Base-by-base conservation (phyloP, 2,329 filamentous ascomycete genomes). In the Rutstroemia sp. region DNA sequence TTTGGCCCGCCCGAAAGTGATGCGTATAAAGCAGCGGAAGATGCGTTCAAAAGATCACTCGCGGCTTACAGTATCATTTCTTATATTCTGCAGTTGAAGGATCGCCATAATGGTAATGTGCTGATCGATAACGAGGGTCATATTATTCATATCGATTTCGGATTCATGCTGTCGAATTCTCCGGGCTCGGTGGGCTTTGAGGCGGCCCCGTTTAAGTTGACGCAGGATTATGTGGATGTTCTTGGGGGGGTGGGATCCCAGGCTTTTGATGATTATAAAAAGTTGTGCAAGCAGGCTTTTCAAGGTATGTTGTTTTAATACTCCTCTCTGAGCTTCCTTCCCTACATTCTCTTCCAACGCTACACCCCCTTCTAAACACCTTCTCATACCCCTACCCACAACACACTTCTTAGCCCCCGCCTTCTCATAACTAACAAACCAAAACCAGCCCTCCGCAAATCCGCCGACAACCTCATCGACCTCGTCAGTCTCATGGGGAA, bases 131-230 rank as follows among this genome's bases (percentile, higher is more conserved):
- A 88, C 65, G 86, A 89, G 69, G 89, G 89, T 9, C 89, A 94
- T 68, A 91, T 92, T 56, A 84, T 94, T 59, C 89, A 94, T 68
- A 94, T 94, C 59, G 89, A 94, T 71, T 94, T 94, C 70, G 89
- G 89, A 55, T 94, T 94, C 70, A 92, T 94, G 87, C 76, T 94
- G 36, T 92, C 87, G 48, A 94, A 94, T 70, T 91, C 88, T 1
- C 89, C 89, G 0, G 89, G 89, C 0, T 87, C 84, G 8, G 88
- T 94, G 68, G 88, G 88, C 2, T 94, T 94, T 65, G 89, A 94
- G 72, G 89, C 89, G 14, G 89, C 89, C 4, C 89, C 89, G 1
- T 94, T 94, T 73, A 94, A 94, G 74, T 76, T 94, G 25, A 92
- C 89, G 1, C 83, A 91, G 61, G 89, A 94, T 67, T 94, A 94